Evolutionary conservation across 2,329 filamentous ascomycete genomes (phyloP).

Genomic region (Xylaria sp.): DNA sequence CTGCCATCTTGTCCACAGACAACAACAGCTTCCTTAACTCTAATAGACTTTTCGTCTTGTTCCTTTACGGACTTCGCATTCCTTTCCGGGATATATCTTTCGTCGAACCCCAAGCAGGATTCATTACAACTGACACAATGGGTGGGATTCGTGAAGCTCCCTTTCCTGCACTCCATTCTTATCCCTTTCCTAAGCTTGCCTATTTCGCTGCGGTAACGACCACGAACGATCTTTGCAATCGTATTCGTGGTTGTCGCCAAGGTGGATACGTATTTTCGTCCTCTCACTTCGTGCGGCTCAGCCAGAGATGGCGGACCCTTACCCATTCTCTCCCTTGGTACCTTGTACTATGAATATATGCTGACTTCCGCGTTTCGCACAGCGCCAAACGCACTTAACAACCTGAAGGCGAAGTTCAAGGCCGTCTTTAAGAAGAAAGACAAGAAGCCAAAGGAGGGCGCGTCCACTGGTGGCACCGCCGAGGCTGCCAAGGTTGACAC

Average conservation of each 20-base stretch:
- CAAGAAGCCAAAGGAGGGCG: conserved; percentile 42
- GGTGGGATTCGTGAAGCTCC: conserved; percentile 62
- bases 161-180: conserved; percentile 26
- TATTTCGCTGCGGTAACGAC: conserved; percentile 23
- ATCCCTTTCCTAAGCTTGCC: conserved; percentile 7
- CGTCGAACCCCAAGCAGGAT: conserved; percentile 6
- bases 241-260: conserved; percentile 9
- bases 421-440: conserved; percentile 47
- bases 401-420: conserved; percentile 67
- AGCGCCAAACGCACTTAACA: conserved; percentile 64
- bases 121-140: conserved; percentile 54
- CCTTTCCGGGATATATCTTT: neutral
- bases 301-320: conserved; percentile 15
- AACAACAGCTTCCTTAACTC: conserved; percentile 27
- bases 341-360: conserved; percentile 24
- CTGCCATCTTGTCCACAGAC: conserved; percentile 27
- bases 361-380: conserved; percentile 35
- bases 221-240: conserved; percentile 12
- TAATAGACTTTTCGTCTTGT: conserved; percentile 18
- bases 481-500: conserved; percentile 42
- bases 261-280: neutral
- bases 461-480: conserved; percentile 41
- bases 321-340: conserved; percentile 15
- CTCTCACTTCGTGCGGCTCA: conserved; percentile 13
- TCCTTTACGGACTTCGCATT: conserved; percentile 20